Conservation (phyloP, 2,329 filamentous ascomycete species). For the Aspergillus sp. region DNA sequence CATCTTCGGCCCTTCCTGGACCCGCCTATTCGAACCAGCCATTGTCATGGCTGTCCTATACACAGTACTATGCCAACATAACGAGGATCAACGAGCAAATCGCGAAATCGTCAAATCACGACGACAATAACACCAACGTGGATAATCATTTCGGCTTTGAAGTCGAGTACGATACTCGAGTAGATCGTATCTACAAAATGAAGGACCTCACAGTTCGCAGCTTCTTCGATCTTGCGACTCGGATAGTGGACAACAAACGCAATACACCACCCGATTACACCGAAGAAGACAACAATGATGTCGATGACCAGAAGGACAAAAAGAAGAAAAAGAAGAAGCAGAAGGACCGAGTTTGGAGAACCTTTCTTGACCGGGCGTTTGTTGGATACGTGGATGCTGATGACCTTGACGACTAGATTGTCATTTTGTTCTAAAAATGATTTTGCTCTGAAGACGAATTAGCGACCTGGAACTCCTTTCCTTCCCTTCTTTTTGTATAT, state of each 20-base stretch:
- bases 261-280: constrained; percentile 14
- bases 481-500: too few species aligned
- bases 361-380: constrained; percentile 71
- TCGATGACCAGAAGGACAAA: constrained; percentile 39
- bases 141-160: constrained; percentile 61
- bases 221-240: constrained; percentile 68
- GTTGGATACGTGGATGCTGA: constrained; percentile 61
- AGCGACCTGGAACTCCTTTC: too few species aligned
- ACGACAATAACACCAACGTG: constrained; percentile 3
- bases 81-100: constrained; percentile 76
- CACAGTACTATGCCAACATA: constrained; percentile 91
- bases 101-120: constrained; percentile 8
- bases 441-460: too few species aligned
- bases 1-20: constrained; percentile 64
- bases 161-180: constrained; percentile 77
- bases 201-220: constrained; percentile 77
- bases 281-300: constrained; percentile 33
- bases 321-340: constrained; percentile 35
- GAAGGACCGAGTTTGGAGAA: constrained; percentile 62
- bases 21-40: constrained; percentile 85
- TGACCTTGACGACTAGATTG: constrained; percentile 45
- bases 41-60: constrained; percentile 69
- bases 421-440: constrained; percentile 1
- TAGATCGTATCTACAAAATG: constrained; percentile 66
- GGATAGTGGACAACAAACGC: constrained; percentile 53